Evolutionary conservation across 2,329 filamentous ascomycete species (phyloP).

Genomic region (Zasmidium angulare): DNA sequence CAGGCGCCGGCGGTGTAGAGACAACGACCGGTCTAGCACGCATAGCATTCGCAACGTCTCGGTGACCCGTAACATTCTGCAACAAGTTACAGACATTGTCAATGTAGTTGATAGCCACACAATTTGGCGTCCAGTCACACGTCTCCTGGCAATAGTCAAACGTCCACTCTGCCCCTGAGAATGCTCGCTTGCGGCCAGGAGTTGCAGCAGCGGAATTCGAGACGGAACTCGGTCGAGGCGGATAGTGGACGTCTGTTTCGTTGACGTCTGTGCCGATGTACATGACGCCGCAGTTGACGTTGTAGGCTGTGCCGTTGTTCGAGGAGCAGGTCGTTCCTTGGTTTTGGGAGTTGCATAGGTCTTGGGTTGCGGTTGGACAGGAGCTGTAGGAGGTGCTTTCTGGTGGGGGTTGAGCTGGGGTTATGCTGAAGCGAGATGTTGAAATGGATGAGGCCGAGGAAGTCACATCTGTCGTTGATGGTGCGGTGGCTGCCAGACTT

Average conservation of each 20-base stretch:
- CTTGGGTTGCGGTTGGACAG: not conserved
- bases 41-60: not conserved
- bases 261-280: not conserved
- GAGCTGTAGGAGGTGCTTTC: not conserved
- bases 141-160: not conserved
- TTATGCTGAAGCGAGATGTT: not conserved
- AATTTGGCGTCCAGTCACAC: not conserved
- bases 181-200: not conserved
- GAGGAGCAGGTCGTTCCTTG: not conserved
- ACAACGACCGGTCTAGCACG: not conserved
- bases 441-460: not conserved
- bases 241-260: not conserved
- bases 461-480: not conserved
- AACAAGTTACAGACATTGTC: not conserved
- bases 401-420: not conserved
- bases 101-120: not conserved
- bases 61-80: not conserved
- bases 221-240: not conserved
- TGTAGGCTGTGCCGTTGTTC: not conserved
- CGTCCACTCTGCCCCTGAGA: not conserved
- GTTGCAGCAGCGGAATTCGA: not conserved
- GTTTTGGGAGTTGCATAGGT: not conserved
- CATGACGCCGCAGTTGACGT: not conserved
- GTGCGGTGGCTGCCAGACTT: too few relatives aligned
- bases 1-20: not conserved